Conservation (phyloP, 371 early-diverging fungal species). For the Actinomortierella ambigua region DNA sequence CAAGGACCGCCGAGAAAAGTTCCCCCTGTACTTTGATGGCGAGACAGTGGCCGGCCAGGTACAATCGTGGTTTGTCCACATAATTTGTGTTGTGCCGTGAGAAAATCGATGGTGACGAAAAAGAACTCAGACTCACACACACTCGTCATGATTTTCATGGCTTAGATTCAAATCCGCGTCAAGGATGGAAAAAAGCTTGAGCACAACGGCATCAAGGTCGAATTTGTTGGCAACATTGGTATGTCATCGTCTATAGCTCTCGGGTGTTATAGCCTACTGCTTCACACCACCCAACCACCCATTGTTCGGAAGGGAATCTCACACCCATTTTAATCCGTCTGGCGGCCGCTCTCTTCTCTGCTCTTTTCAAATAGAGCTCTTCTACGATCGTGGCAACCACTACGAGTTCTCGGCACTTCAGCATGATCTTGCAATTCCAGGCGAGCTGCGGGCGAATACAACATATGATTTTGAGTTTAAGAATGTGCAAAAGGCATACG, state of each 20-base stretch:
- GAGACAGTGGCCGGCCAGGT: conserved; percentile 89
- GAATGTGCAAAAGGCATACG: conserved; percentile 92
- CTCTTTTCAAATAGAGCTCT: conserved; percentile 64
- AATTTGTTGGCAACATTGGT: conserved; percentile 91
- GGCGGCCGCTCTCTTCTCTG: neutral
- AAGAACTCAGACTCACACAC: neutral
- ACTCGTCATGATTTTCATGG: neutral
- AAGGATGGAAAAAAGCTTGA: conserved; percentile 85
- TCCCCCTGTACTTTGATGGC: conserved; percentile 93
- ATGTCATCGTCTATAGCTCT: conserved; percentile 9
- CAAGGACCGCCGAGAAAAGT: conserved; percentile 73
- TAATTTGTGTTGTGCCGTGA: too few species aligned
- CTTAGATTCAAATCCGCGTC: conserved; percentile 78
- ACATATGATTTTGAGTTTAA: conserved; percentile 90
- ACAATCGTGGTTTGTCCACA: neutral
- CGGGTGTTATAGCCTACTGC: too few species aligned
- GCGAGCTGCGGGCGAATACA: conserved; percentile 76
- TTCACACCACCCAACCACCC: too few species aligned
- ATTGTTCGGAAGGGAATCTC: too few species aligned
- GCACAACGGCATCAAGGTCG: conserved; percentile 92
- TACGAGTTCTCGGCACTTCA: conserved; percentile 84
- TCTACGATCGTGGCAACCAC: conserved; percentile 86
- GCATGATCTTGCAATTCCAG: conserved; percentile 89
- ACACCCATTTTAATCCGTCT: conserved; percentile 2
- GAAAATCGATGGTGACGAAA: neutral